Conservation (phyloP, 768 basidiomycete genomes). For the Leccinum incarnatum region DNA sequence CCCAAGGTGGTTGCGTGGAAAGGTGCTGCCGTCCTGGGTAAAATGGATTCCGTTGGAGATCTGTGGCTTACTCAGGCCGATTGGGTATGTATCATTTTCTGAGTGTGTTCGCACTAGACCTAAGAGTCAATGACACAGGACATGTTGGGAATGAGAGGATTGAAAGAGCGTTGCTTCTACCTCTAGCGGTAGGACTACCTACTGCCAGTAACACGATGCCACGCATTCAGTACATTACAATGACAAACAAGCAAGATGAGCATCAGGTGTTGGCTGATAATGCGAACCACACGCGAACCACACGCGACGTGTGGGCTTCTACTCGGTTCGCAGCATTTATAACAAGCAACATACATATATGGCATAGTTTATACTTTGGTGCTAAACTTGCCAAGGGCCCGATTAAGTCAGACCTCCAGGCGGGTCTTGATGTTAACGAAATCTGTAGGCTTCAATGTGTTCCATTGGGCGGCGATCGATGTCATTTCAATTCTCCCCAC, state of each 20-base stretch:
- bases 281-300: neutral
- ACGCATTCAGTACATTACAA: conserved; percentile 15
- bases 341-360: conserved; percentile 12
- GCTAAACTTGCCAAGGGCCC: neutral
- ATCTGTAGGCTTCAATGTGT: conserved; percentile 45
- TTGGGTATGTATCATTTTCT: conserved; percentile 58
- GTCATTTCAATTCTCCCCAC: conserved; percentile 57
- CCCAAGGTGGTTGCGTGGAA: conserved; percentile 92
- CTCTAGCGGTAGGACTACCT: conserved; percentile 46
- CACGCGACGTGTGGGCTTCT: neutral
- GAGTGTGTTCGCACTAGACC: neutral
- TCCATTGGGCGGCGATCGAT: conserved; percentile 47
- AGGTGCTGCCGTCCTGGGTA: conserved; percentile 85
- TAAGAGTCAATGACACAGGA: conserved; percentile 45
- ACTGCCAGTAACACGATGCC: neutral
- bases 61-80: conserved; percentile 86
- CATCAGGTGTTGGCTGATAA: neutral
- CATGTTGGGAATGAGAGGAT: conserved; percentile 71
- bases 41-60: conserved; percentile 87
- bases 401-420: conserved; percentile 46
- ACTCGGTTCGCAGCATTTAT: conserved; percentile 9
- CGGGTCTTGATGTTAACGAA: conserved; percentile 53
- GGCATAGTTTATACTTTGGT: conserved; percentile 21
- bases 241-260: conserved; percentile 2
- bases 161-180: conserved; percentile 82